Base-by-base conservation (phyloP, 306 rosid species). In the Quercus aquifolioides region DNA sequence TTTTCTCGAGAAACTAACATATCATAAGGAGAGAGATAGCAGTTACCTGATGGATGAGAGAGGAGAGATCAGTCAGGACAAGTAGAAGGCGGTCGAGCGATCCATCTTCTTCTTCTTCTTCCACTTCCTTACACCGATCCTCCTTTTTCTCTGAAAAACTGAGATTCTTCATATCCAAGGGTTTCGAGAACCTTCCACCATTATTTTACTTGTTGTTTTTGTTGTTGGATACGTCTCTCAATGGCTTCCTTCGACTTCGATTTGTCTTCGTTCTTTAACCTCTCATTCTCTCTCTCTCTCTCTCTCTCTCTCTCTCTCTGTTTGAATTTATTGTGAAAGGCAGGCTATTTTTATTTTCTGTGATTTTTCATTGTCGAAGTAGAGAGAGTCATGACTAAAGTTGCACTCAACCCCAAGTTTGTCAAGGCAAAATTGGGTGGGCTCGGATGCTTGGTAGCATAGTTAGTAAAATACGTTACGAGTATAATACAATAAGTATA, bases 41-140 rank as follows among this genome's bases (percentile, higher is more conserved):
- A 33, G 28, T 11, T 26, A 90, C 99, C 97, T 92, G 89, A 60
- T 78, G 73, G 76, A 88, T 69, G 76, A 91, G 77, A 75, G 89
- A 41, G 12, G 92, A 90, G 59, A 94, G 81, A 73, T 91, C 87
- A 35, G 97, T 84, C 46, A 87, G 91, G 78, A 89, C 77, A 12
- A 86, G 84, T 41, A 89, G 79, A 59, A 94, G 89, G 5, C 78
- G 90, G 80, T 85, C 90, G 67, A 88, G 85, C n/a, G 78, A 31
- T 20, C 80, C 81, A 67, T 75, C 85, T 15, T 15, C 73, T 0
- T 28, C 31, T 31, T 31, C 35, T 31, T 31, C 35, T 31, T 31
- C 35, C 35, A 31, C 6, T 31, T 31, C 18, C 35, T 4, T 31
- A 31, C 35, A 31, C 35, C 1, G 5, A 31, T 70, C 65, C 73